Percentiles rank a stretch among this genome's conserved stretches.
Evolutionary conservation across 1,284 basidiomycete species (phyloP).

Genomic region (Rhodotorula sp.): DNA sequence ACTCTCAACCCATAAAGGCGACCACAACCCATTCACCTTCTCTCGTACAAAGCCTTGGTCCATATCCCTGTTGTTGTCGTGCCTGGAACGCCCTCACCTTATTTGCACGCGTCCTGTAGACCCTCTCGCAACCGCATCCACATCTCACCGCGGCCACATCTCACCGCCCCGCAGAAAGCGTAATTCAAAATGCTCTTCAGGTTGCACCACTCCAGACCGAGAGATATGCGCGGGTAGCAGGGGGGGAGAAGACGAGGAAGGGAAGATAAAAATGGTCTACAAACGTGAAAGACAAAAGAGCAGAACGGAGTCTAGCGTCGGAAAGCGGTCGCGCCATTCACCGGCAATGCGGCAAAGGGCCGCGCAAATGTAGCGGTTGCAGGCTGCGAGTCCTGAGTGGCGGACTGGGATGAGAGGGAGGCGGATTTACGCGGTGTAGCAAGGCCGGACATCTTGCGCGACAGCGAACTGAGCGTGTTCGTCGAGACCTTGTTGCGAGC

Average conservation of each 20-base stretch:
- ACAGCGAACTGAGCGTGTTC: constrained; percentile 17
- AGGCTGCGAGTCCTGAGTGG: not conserved
- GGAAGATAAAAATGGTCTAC: not conserved
- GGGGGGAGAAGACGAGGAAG: not conserved
- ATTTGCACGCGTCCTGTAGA: too few species aligned
- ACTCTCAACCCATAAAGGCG: not conserved
- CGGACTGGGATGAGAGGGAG: not conserved
- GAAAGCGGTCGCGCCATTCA: not conserved
- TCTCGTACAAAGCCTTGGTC: not conserved
- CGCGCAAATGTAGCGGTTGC: not conserved
- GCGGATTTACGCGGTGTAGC: constrained; percentile 8
- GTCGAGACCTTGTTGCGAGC: constrained; percentile 13
- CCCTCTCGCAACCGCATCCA: too few species aligned
- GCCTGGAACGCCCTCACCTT: too few species aligned
- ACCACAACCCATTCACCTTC: not conserved
- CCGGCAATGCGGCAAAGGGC: not conserved
- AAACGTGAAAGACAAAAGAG: not conserved
- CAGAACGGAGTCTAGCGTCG: not conserved
- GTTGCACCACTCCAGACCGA: too few species aligned
- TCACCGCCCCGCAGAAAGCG: too few species aligned
- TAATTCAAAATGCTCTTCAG: too few species aligned
- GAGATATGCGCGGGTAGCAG: not conserved
- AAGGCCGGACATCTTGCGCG: constrained; percentile 11
- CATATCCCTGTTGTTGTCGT: too few species aligned
- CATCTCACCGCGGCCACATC: too few species aligned